Conservation (phyloP, 1,139 yeast species). For the Spathaspora sp. region DNA sequence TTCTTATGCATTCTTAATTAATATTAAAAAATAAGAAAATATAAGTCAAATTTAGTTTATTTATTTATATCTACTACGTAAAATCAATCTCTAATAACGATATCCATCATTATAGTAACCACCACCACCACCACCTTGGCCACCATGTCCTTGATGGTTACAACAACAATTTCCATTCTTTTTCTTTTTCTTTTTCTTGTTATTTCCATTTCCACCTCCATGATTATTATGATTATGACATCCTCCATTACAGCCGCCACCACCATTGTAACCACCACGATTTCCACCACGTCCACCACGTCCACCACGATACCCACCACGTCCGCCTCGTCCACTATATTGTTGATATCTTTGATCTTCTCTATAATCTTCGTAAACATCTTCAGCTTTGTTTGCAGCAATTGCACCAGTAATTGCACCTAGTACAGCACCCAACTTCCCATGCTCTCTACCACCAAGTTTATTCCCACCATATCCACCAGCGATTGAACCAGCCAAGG, state of each 20-base stretch:
- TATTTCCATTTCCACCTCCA: slow-evolving; percentile 38
- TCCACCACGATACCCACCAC: no score
- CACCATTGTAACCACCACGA: no score
- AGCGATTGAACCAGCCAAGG: slow-evolving; percentile 59
- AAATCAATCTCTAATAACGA: no score
- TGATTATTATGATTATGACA: slow-evolving; percentile 41
- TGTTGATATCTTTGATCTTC: slow-evolving; percentile 7
- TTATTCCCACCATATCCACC: slow-evolving; percentile 55
- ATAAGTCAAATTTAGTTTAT: no score
- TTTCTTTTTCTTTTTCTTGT: slow-evolving; percentile 1
- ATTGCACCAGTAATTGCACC: slow-evolving; percentile 66
- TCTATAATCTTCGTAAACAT: slow-evolving; percentile 26
- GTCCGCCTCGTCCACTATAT: no score
- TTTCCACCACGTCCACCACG: no score
- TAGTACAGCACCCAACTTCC: slow-evolving; percentile 51
- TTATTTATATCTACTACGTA: no score
- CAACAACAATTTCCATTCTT: slow-evolving; percentile 9
- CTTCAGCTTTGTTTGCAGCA: slow-evolving; percentile 55
- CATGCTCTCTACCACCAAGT: slow-evolving; percentile 40
- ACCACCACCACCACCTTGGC: slow-evolving; percentile 15
- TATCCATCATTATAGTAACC: slow-evolving; percentile 10
- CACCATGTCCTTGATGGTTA: slow-evolving; percentile 14
- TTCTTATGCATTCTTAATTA: no score
- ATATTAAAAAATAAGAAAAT: no score
- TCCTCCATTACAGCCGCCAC: no score